Base-by-base conservation (phyloP, 225 moss, liverwort and hornwort species). In the Thuidium tamariscinum region DNA sequence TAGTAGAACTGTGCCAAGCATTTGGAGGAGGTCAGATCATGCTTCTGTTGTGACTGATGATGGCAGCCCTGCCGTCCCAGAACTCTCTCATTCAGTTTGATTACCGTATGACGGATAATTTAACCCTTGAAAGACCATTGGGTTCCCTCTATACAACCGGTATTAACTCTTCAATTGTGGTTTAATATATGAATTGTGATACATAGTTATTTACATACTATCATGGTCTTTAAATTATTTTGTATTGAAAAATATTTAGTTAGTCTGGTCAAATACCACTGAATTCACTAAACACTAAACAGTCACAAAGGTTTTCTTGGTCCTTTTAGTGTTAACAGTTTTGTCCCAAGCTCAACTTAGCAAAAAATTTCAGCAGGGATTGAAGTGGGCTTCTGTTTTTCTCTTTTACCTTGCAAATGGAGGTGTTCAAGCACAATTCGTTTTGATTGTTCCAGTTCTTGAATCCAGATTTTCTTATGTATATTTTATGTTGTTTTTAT, bases 1-100 rank as follows among this genome's bases (percentile, higher is more conserved):
- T 15, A 75, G 83, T 77, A 80, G 83, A 77, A 39, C 39, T 76
- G 81, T 78, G 49, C 86, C 89, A 74, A 89, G 89, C 41, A 77
- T 90, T 18, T 94, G 94, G 94, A 87, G 88, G 78, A 89, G 87
- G 87, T 69, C 86, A 25, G 89, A 88, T 60, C 88, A 86, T 59
- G 13, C 82, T 59, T 32, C 87, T 42, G 37, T 57, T 60, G 85
- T 7, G 11, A 66, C 51, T 25, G 65, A 66, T 29, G 36, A 55
- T 20, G 20, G 29, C 36, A 37, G 81, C 82, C 62, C 80, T 80
- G 64, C 63, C 32, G 83, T 84, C 19, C 44, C 61, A 86, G 86
- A 90, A 77, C 52, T 75, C 7, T 91, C 86, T 92, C 91, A 82
- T 87, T 92, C 48, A 79, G 82, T 75, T 82, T 87, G 86, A 92